A percentile compares a stretch with the other conserved stretches of the same genome.
phyloP scores from a whole-genome alignment of 129 eudicot species.

The Centaurea solstitialis region DNA sequence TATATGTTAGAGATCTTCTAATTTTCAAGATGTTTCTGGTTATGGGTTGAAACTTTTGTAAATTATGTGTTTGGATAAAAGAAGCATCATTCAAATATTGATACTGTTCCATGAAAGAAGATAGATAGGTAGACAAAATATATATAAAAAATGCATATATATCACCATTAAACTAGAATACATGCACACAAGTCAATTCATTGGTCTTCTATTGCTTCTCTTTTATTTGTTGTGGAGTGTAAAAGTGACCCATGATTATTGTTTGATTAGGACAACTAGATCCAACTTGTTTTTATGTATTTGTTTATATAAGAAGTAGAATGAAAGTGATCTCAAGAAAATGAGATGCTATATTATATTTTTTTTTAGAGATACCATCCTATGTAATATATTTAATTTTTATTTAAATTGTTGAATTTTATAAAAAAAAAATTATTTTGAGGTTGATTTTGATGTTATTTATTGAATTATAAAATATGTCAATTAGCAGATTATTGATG shows the following conservation, averaged over 20 bases:
- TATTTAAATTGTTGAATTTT: background rate
- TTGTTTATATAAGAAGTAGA: constrained; percentile 9
- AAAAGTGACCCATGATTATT: constrained; percentile 16
- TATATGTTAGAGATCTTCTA: background rate
- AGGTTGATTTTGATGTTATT: background rate
- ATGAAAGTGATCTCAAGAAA: constrained; percentile 7
- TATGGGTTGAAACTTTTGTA: background rate
- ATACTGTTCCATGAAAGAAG: background rate
- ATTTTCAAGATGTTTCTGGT: background rate
- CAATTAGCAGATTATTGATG: background rate
- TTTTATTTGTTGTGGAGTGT: constrained; percentile 11
- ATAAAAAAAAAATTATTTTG: background rate
- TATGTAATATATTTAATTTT: background rate
- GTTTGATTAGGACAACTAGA: constrained; percentile 22
- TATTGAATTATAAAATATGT: background rate
- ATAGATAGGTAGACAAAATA: background rate
- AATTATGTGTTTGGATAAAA: background rate
- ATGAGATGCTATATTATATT: background rate
- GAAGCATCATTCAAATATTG: background rate
- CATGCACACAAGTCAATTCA: background rate
- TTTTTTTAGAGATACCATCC: background rate
- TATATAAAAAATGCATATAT: background rate
- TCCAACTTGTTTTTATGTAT: constrained; percentile 8
- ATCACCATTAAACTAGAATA: background rate
- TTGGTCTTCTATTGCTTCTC: background rate